Evolutionary conservation across 306 rosid species (phyloP).

Genomic region (Alnus rubra): DNA sequence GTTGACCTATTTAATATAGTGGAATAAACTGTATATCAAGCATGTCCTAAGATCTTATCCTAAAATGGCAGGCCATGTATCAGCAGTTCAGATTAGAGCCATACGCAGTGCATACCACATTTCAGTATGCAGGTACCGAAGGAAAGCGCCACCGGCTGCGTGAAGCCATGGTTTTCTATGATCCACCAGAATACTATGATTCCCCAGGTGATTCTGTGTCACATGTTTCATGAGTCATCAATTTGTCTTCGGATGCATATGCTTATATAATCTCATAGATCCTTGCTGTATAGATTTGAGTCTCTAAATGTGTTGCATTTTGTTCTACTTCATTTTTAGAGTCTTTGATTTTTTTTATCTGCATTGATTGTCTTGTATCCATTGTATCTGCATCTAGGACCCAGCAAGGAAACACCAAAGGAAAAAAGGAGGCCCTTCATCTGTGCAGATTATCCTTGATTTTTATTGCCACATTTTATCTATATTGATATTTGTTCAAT

Average conservation of each 20-base stretch:
- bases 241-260: conserved; percentile 19
- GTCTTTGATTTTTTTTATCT: neutral
- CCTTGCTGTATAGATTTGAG: neutral
- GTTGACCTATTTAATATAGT: conserved; percentile 10
- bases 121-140: conserved; percentile 87
- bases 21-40: conserved; percentile 12
- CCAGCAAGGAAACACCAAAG: no score
- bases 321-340: no score
- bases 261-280: neutral
- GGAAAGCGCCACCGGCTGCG: conserved; percentile 96
- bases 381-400: no score
- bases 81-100: conserved; percentile 87
- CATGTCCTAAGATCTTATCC: conserved; percentile 25
- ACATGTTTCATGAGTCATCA: conserved; percentile 9
- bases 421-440: no score
- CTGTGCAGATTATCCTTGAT: no score
- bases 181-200: conserved; percentile 89
- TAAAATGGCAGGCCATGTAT: conserved; percentile 68
- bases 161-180: conserved; percentile 88
- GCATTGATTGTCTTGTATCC: no score
- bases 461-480: no score
- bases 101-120: conserved; percentile 93
- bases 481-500: no score
- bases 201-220: conserved; percentile 54
- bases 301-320: neutral